Evolutionary conservation across 2,329 filamentous ascomycete genomes (phyloP), one percentile per base, ranked within the genome.

Genomic region (Colletotrichum nymphaeae): DNA sequence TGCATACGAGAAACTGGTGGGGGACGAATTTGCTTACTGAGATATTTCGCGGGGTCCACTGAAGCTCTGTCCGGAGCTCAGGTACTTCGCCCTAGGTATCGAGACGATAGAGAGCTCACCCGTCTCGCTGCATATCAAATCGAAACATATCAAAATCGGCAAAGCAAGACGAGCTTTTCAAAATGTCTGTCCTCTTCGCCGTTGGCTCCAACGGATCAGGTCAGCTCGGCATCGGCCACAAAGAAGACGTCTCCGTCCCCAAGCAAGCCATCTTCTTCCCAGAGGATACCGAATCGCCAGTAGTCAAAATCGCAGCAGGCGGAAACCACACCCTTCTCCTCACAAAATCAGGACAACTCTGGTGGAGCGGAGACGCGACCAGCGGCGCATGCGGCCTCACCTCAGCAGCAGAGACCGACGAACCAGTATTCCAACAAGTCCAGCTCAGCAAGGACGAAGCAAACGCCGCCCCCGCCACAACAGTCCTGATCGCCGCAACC

Each of bases 241-340:
- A 85, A 74, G 90, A 94, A 79, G 93, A 95, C 78, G 90, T 94
- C 60, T 92, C 92, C 1, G 85, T 89, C 0, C 92, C 93, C 1
- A 90, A 92, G 75, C 86, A 84, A 74, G 91, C 90, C 75, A 77
- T 88, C n/a, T 93, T 94, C 80, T 79, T 84, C 6, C 81, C 84
- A 2, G 79, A 81, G 16, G 78, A 79, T 63, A 79, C 83, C 46
- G 76, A 78, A 32, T 80, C 84, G 16, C 78, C 80, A 30, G 75
- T 81, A 19, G 80, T 87, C 68, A 81, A 80, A 55, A 80, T 88
- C 11, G 84, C 84, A 24, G 86, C 94, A 8, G 96, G 96, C 4
- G 95, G 95, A 1, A 98, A 98, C 79, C 96, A 98, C 81, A 97
- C 95, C 0, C 83, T 98, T 4, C 80, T 97, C 11, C 85, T 95